Conservation (phyloP, 768 basidiomycete species). For the Zangia roseola region DNA sequence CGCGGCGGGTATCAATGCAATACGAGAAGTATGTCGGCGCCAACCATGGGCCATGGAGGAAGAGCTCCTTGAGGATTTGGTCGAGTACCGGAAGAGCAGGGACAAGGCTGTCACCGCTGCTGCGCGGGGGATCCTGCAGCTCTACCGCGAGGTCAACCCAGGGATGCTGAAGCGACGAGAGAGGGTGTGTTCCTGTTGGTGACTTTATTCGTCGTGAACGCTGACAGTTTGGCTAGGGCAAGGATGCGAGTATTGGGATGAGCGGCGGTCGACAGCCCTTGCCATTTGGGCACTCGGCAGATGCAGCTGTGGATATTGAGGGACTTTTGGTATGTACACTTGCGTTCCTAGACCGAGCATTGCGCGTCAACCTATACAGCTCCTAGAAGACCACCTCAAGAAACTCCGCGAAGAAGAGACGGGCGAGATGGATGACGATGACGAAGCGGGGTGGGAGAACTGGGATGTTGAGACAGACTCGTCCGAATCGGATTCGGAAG, state of each 20-base stretch:
- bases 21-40: constrained; percentile 89
- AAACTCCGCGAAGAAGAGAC: constrained; percentile 64
- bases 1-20: constrained; percentile 93
- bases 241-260: constrained; percentile 82
- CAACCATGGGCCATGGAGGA: constrained; percentile 99
- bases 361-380: constrained; percentile 39
- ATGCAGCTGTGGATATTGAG: constrained; percentile 82
- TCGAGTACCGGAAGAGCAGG: constrained; percentile 93
- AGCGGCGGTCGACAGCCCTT: constrained; percentile 62
- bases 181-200: constrained; percentile 48
- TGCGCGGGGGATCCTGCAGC: constrained; percentile 79
- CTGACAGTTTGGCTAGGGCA: constrained; percentile 57
- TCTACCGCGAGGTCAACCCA: constrained; percentile 97
- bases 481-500: constrained; percentile 55
- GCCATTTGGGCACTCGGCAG: constrained; percentile 78
- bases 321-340: constrained; percentile 71
- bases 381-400: constrained; percentile 84
- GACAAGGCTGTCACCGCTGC: constrained; percentile 94
- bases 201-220: neutral
- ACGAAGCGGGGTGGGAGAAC: constrained; percentile 75
- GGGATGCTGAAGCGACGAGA: constrained; percentile 87
- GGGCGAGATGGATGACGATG: constrained; percentile 57
- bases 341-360: neutral
- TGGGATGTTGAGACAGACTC: constrained; percentile 86
- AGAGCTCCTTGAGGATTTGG: constrained; percentile 85